These are phyloP conservation scores for Omphalotus guepiniiformis DNA, from an alignment of 768 basidiomycete genomes.

Conservation along the genomic window DNA sequence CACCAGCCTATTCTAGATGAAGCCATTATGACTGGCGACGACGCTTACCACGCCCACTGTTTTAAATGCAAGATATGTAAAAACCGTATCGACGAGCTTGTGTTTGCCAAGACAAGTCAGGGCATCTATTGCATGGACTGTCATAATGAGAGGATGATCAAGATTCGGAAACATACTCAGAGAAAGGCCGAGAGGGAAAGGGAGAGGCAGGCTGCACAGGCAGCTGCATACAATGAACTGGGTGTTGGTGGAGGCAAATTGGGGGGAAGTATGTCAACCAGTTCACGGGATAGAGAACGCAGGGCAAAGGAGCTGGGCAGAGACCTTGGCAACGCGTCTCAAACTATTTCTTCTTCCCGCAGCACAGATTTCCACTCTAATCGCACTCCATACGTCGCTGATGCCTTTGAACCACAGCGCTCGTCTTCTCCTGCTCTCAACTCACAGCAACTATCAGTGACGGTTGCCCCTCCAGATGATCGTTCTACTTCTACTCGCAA, in stretches of 20 bases:
- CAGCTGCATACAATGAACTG: slow-evolving; percentile 36
- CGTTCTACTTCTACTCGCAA: too few species aligned
- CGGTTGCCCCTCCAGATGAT: slow-evolving; percentile 35
- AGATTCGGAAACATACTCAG: slow-evolving; percentile 87
- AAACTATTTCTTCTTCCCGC: slow-evolving; percentile 7
- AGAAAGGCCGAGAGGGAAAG: slow-evolving; percentile 70
- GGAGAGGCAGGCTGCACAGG: slow-evolving; percentile 29
- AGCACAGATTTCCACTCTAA: slow-evolving; percentile 23
- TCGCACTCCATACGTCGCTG: slow-evolving; percentile 29
- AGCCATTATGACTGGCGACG: slow-evolving; percentile 99
- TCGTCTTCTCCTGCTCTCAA: too few species aligned
- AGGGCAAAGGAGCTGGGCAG: neutral
- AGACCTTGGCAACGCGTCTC: neutral
- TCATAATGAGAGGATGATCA: slow-evolving; percentile 95
- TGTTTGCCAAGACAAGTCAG: slow-evolving; percentile 97
- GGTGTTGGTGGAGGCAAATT: slow-evolving; percentile 12
- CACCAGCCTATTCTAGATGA: slow-evolving; percentile 94
- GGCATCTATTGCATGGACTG: slow-evolving; percentile 99
- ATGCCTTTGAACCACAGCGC: slow-evolving; percentile 34
- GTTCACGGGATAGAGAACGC: slow-evolving; percentile 1
- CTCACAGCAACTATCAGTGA: too few species aligned
- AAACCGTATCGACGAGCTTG: slow-evolving; percentile 93
- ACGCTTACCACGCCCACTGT: slow-evolving; percentile 97
- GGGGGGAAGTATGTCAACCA: slow-evolving; percentile 11
- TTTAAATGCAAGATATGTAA: slow-evolving; percentile 97